A percentile compares a stretch with the other conserved stretches of the same genome.
Evolutionary conservation across 345 rosid species (phyloP).

Genomic region (Gossypium rotundifolium): DNA sequence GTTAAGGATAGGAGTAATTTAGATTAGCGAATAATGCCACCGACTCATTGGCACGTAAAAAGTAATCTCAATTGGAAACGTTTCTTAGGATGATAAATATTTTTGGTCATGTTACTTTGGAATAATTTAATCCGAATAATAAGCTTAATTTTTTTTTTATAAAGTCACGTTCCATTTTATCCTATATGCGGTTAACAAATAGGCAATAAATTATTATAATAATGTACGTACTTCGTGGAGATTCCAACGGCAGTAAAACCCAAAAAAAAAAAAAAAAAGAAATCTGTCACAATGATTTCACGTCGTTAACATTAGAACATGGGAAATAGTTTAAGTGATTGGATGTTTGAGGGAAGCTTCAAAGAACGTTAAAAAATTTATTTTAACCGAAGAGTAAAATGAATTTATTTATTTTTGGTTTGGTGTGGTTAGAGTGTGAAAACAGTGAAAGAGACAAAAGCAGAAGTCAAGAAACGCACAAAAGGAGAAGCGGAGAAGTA

Average conservation of each 20-base stretch:
- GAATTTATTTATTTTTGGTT: no score
- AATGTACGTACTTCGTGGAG: background rate
- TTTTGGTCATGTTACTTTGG: no score
- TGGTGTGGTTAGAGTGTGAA: background rate
- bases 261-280: background rate
- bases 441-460: background rate
- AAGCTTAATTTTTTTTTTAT: background rate
- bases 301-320: background rate
- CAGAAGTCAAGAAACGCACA: background rate
- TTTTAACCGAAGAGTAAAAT: no score
- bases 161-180: background rate
- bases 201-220: background rate
- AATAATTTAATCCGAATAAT: no score
- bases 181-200: background rate
- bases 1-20: no score
- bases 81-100: no score
- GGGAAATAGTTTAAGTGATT: background rate
- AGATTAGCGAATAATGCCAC: no score
- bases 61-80: no score
- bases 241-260: background rate
- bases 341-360: background rate
- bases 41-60: no score
- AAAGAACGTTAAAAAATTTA: background rate
- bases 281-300: background rate
- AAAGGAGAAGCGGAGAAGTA: background rate